Conservation (phyloP, 306 rosid species). For the Alnus rubra region DNA sequence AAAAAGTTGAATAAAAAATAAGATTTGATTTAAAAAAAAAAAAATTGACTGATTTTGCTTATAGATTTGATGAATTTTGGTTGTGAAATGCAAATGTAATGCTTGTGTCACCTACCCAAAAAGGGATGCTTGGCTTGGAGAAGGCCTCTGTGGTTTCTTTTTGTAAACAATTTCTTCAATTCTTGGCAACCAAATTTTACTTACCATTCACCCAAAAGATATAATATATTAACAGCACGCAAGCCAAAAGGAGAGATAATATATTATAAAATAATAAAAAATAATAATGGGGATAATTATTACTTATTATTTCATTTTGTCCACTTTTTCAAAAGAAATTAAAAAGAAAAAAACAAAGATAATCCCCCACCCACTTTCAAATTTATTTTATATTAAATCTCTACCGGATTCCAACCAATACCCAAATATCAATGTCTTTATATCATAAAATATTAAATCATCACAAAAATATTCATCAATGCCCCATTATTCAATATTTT, state of each 20-base stretch:
- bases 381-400: conserved; percentile 44
- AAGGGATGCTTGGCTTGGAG: conserved; percentile 42
- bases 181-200: conserved; percentile 74
- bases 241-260: conserved; percentile 11
- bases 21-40: conserved; percentile 23
- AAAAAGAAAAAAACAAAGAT: conserved; percentile 36
- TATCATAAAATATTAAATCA: conserved; percentile 37
- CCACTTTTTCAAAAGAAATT: conserved; percentile 44
- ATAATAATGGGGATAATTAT: conserved; percentile 44
- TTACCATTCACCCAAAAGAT: conserved; percentile 61
- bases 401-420: conserved; percentile 80
- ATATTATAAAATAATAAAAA: neutral
- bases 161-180: conserved; percentile 56
- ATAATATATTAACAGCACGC: conserved; percentile 22
- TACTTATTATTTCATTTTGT: conserved; percentile 42
- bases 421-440: conserved; percentile 43
- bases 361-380: conserved; percentile 68
- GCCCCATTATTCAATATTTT: conserved; percentile 28
- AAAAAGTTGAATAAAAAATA: conserved; percentile 26
- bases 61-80: conserved; percentile 16
- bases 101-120: neutral
- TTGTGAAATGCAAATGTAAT: conserved; percentile 2
- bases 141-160: conserved; percentile 41
- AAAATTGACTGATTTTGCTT: neutral
- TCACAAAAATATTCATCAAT: conserved; percentile 40